A percentile compares a stretch with the other conserved stretches of the same genome.
phyloP scores from a whole-genome alignment of 2,329 filamentous ascomycete species.

The Trichoderma sp. region DNA sequence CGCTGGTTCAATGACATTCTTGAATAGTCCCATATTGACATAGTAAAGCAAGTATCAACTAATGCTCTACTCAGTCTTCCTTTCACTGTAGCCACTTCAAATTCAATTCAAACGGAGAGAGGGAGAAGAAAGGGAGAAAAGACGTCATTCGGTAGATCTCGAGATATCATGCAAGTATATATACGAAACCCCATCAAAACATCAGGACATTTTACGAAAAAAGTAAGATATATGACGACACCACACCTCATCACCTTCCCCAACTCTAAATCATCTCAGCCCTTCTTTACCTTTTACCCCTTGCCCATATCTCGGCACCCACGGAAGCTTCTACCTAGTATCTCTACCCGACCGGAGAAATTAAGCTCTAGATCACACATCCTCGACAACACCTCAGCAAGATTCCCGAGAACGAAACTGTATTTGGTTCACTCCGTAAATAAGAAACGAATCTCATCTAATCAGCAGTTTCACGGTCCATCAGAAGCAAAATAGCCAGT shows the following conservation, averaged over 20 bases:
- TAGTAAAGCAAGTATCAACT: neutral
- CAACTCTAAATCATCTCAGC: neutral
- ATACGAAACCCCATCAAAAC: neutral
- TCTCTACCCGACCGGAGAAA: neutral
- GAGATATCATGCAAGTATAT: neutral
- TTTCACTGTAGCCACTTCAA: neutral
- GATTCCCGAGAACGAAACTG: neutral
- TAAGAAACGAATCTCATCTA: too few relatives aligned
- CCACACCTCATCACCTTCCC: neutral
- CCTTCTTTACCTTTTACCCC: neutral
- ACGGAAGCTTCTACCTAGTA: neutral
- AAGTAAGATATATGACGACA: constrained; percentile 12
- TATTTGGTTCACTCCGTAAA: too few relatives aligned
- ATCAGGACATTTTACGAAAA: neutral
- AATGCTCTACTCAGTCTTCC: too few relatives aligned
- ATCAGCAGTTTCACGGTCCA: too few relatives aligned
- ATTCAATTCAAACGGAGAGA: neutral
- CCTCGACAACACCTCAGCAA: neutral
- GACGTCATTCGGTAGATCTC: too few relatives aligned
- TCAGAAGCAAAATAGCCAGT: neutral
- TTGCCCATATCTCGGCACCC: neutral
- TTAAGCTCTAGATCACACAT: neutral
- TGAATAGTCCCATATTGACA: neutral
- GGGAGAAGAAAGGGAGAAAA: neutral
- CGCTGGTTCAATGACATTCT: constrained; percentile 12